These are phyloP conservation scores for Escovopsis sp. DNA, from an alignment of 2,329 filamentous ascomycete genomes.

Conservation along the genomic window DNA sequence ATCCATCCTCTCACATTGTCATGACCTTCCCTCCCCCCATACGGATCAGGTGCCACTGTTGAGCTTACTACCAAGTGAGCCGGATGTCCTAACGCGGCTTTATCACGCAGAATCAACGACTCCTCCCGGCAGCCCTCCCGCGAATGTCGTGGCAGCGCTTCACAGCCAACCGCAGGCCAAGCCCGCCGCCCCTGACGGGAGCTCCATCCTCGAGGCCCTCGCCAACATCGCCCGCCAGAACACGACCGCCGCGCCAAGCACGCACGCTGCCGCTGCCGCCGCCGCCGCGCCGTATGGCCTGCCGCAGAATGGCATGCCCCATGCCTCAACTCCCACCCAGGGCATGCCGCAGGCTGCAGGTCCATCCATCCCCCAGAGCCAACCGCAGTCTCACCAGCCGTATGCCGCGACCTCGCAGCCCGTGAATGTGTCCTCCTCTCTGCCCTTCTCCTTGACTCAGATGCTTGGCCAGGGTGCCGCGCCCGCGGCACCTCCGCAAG, in stretches of 20 bases:
- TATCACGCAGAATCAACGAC: slow-evolving; percentile 52
- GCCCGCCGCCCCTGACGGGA: slow-evolving; percentile 27
- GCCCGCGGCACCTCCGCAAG: slow-evolving; percentile 12
- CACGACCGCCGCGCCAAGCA: slow-evolving; percentile 32
- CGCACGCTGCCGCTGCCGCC: slow-evolving; percentile 18
- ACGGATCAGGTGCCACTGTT: not conserved
- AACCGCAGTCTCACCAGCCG: slow-evolving; percentile 15
- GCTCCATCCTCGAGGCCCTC: slow-evolving; percentile 62
- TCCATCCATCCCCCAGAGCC: slow-evolving; percentile 16
- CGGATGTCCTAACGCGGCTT: slow-evolving; percentile 24
- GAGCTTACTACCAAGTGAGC: not conserved
- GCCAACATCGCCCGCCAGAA: slow-evolving; percentile 71
- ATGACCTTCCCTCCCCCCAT: not conserved
- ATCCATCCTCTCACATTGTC: not conserved
- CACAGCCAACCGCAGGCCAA: slow-evolving; percentile 18
- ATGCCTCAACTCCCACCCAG: slow-evolving; percentile 1
- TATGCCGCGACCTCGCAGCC: slow-evolving; percentile 36
- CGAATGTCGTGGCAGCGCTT: slow-evolving; percentile 27
- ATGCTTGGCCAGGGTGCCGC: slow-evolving; percentile 21
- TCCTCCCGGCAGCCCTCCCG: slow-evolving; percentile 47
- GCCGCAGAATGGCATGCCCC: slow-evolving; percentile 10
- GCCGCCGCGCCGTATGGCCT: slow-evolving; percentile 30
- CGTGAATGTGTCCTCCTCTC: slow-evolving; percentile 42
- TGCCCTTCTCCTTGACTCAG: slow-evolving; percentile 25
- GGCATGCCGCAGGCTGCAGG: slow-evolving; percentile 18